Evolutionary conservation across 495 filamentous ascomycete genomes (phyloP).

Genomic region (Articulospora tetracladia): DNA sequence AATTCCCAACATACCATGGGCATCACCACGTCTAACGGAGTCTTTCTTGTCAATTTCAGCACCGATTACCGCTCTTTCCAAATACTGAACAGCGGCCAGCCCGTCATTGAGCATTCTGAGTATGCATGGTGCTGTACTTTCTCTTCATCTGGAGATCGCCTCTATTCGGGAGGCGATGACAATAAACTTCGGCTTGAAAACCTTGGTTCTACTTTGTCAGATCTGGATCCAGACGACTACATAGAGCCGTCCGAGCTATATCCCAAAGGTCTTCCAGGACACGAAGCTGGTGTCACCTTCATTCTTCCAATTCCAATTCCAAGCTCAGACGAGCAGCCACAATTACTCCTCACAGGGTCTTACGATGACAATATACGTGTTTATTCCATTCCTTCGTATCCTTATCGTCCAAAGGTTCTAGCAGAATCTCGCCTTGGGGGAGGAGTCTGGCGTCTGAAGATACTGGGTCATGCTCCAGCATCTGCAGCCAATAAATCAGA

Average conservation of each 20-base stretch:
- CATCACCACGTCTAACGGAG: constrained; percentile 8
- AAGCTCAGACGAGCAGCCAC: constrained; percentile 31
- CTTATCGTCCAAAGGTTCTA: constrained; percentile 37
- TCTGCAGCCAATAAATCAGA: background rate
- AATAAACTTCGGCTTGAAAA: constrained; percentile 34
- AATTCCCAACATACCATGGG: constrained; percentile 12
- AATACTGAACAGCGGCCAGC: constrained; percentile 27
- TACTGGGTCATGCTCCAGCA: constrained; percentile 37
- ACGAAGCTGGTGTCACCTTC: constrained; percentile 82
- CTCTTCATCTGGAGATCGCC: constrained; percentile 20
- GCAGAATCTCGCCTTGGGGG: constrained; percentile 68
- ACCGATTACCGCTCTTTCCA: constrained; percentile 32
- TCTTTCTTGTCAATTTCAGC: constrained; percentile 8
- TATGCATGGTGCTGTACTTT: constrained; percentile 70
- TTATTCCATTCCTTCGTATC: constrained; percentile 36
- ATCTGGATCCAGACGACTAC: background rate
- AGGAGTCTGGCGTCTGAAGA: constrained; percentile 85
- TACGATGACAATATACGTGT: constrained; percentile 86
- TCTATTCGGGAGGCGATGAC: constrained; percentile 73
- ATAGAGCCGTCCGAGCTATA: background rate
- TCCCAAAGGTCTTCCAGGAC: constrained; percentile 39
- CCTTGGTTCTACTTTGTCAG: constrained; percentile 4
- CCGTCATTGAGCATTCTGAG: constrained; percentile 13
- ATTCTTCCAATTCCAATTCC: constrained; percentile 61
- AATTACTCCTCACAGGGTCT: constrained; percentile 74